Evolutionary conservation across 2,329 filamentous ascomycete genomes (phyloP).

Genomic region (Ophiostoma pallidulum): DNA sequence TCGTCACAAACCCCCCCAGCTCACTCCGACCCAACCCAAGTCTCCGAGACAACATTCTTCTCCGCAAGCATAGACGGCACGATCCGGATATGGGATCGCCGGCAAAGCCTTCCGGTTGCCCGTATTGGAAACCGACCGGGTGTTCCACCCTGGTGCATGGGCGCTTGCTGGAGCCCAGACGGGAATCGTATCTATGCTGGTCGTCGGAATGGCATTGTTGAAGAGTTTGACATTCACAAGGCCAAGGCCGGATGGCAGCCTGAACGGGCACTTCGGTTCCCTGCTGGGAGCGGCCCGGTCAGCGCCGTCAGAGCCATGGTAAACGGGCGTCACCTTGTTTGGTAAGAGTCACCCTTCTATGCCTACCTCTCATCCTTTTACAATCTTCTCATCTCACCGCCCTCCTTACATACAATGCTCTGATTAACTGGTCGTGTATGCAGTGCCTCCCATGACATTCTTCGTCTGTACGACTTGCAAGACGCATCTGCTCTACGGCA

Average conservation of each 20-base stretch:
- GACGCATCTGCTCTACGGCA: constrained; percentile 57
- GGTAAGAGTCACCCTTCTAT: constrained; percentile 26
- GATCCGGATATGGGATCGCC: constrained; percentile 86
- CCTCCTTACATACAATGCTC: too few species aligned
- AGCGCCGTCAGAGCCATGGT: constrained; percentile 84
- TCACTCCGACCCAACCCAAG: constrained; percentile 45
- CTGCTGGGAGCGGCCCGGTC: constrained; percentile 78
- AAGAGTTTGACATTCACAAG: constrained; percentile 85
- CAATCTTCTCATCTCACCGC: neutral
- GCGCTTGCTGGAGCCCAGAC: constrained; percentile 90
- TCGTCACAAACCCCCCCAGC: constrained; percentile 28
- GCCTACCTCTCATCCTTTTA: constrained; percentile 5
- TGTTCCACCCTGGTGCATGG: constrained; percentile 95
- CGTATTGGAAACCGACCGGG: constrained; percentile 63
- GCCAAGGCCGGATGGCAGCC: constrained; percentile 57
- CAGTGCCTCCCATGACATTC: constrained; percentile 85
- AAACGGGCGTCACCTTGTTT: constrained; percentile 85
- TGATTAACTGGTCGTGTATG: neutral
- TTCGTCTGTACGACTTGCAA: constrained; percentile 82
- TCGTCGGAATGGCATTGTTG: constrained; percentile 81
- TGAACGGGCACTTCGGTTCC: constrained; percentile 75
- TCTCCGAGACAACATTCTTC: constrained; percentile 72
- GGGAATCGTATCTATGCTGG: constrained; percentile 94
- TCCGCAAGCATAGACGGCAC: constrained; percentile 81
- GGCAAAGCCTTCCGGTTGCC: constrained; percentile 67